Evolutionary conservation across 2,329 filamentous ascomycete genomes (phyloP), one percentile per base, ranked within the genome.

Genomic region (Akanthomyces uredinophilus): DNA sequence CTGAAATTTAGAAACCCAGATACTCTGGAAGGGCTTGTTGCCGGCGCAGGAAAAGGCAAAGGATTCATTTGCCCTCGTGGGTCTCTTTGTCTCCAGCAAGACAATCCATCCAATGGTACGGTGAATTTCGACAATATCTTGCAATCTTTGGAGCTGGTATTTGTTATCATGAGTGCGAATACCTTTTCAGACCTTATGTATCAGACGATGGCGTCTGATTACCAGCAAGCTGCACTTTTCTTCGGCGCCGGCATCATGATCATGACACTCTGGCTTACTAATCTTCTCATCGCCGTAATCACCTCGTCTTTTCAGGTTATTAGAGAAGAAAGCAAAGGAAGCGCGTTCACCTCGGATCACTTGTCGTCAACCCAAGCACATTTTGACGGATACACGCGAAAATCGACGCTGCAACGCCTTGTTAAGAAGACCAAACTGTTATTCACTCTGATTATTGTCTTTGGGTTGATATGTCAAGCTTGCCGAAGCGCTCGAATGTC

Each of bases 241-340:
- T 88, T 88, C 61, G 86, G 81, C 29, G 84, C 82, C 14, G 84
- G 83, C 27, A 94, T 96, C 71, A 87, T 99, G 70, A 91, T 99
- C 66, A 85, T 99, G 81, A 95, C 92, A 79, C 82, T 99, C 55
- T 99, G 95, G 95, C 84, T 99, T 70, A 92, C 96, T 66, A 98
- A 97, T 73, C 84, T 99, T 76, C 75, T 90, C 52, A 96, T 99
- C 70, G 95, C 95, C 3, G 95, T 99, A 69, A 99, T 99, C 72
- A 99, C 95, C 0, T 96, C 95, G 5, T 97, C 94, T 1, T 99
- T 99, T 71, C 95, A 99, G 73, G 91, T 99, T 66, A 99, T 99
- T 68, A 87, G 95, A 66, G 96, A 99, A 78, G 95, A 99, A 73
- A 96, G 92, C 76, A 93, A 90, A 74, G 87, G 89, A 37, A 97